Evolutionary conservation across 371 early-diverging fungal species (phyloP), one percentile per base, ranked within the genome.

Genomic region (Rhizopus microsporus): DNA sequence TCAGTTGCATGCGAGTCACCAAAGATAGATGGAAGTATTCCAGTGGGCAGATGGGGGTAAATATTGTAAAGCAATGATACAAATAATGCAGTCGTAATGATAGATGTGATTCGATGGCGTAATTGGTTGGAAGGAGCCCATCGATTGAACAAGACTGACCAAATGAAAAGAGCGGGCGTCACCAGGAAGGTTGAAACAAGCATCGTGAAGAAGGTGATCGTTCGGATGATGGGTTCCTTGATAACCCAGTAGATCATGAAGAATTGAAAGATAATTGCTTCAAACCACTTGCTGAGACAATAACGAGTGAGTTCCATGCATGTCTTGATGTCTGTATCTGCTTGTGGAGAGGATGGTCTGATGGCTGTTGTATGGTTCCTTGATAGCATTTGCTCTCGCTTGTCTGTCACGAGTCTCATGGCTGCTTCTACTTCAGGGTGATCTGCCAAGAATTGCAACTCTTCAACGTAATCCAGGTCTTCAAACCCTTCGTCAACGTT

Each of bases 181-280:
- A 66, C 46, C 4, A 61, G 15, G 4, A 65, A 31, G 7, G 51
- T 17, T 5, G 66, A 61, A 0, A 61, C 57, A 30, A 66, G 29
- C 60, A 66, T 66, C 2, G 66, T 61, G 2, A 66, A 35, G n/a
- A 66, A 66, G 0, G 62, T 57, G 5, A 61, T 33, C 3, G 49
- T 46, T 2, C 66, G 57, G 5, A 66, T 66, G 9, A 57, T 32
- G 3, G 66, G 61, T 17, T 60, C 66, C n/a, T 61, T 61, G 9
- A 61, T 40, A 9, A 66, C 57, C 66, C 66, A 66, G 15, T 53
- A 66, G 7, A 46, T 3, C 66, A 66, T 66, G 35, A 66, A 66
- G 0, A 66, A 44, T 31, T 45, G n/a, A 66, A 66, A 66, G 1
- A 54, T 47, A 17, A 51, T 37, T 7, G 51, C 17, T 40, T 57